Evolutionary conservation across 2,329 filamentous ascomycete genomes (phyloP).

Genomic region (Zymoseptoria pseudotritici): DNA sequence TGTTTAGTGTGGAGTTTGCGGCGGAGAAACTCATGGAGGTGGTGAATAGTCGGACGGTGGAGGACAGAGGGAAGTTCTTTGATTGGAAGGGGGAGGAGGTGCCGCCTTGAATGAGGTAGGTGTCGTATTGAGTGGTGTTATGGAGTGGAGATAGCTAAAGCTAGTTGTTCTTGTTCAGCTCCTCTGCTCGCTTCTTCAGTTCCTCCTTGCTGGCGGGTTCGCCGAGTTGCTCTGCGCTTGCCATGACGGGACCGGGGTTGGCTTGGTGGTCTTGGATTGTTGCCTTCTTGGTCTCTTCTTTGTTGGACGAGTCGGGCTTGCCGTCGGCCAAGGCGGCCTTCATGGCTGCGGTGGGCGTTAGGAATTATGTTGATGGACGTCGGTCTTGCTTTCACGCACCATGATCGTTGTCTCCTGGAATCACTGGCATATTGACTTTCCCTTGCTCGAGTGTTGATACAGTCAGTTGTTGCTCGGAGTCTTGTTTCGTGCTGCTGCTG

Average conservation of each 20-base stretch:
- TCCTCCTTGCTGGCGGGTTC: conserved; percentile 43
- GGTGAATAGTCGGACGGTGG: conserved; percentile 39
- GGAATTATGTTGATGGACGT: background rate
- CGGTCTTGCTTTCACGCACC: background rate
- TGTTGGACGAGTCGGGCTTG: background rate
- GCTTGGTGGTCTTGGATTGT: conserved; percentile 35
- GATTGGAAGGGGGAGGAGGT: conserved; percentile 63
- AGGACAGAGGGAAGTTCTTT: conserved; percentile 57
- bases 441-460: background rate
- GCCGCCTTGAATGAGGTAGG: conserved; percentile 31
- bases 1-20: conserved; percentile 61
- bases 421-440: conserved; percentile 13
- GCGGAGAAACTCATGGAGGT: conserved; percentile 59
- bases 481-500: background rate
- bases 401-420: conserved; percentile 18
- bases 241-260: conserved; percentile 37
- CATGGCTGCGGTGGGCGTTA: conserved; percentile 4
- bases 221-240: conserved; percentile 33
- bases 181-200: conserved; percentile 43
- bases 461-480: background rate
- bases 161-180: conserved; percentile 42
- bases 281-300: conserved; percentile 18
- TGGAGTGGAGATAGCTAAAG: background rate
- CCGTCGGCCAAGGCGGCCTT: conserved; percentile 14
- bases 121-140: no score